Evolutionary conservation across 1,284 basidiomycete species (phyloP).

Genomic region (Xerocomus nothofagi): DNA sequence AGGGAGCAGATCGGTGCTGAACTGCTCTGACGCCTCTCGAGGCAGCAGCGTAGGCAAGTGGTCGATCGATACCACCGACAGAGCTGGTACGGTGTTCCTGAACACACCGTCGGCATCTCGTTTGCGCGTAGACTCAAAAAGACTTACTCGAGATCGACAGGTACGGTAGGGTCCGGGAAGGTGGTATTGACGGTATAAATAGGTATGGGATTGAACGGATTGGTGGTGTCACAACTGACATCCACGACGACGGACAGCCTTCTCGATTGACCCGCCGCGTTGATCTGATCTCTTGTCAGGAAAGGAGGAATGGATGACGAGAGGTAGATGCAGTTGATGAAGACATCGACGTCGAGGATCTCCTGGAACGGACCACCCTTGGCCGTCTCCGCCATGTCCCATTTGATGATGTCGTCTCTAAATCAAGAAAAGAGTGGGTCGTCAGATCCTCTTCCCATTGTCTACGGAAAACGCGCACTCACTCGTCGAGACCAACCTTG

Average conservation of each 20-base stretch:
- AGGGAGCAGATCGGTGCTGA: slow-evolving; percentile 88
- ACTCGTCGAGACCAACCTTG: slow-evolving; percentile 93
- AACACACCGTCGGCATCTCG: slow-evolving; percentile 5
- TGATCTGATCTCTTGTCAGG: slow-evolving; percentile 75
- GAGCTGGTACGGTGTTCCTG: slow-evolving; percentile 58
- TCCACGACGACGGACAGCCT: slow-evolving; percentile 89
- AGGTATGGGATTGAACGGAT: slow-evolving; percentile 98
- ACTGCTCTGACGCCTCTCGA: slow-evolving; percentile 96
- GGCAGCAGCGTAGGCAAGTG: slow-evolving; percentile 96
- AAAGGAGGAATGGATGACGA: slow-evolving; percentile 89
- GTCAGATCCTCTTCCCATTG: not conserved
- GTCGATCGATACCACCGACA: slow-evolving; percentile 96
- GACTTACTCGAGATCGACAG: slow-evolving; percentile 77
- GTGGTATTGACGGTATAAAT: slow-evolving; percentile 97
- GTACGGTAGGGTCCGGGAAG: slow-evolving; percentile 91
- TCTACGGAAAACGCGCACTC: slow-evolving; percentile 32
- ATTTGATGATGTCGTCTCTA: slow-evolving; percentile 94
- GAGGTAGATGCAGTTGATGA: slow-evolving; percentile 99
- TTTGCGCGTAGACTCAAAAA: not conserved
- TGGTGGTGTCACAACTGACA: slow-evolving; percentile 99
- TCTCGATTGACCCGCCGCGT: slow-evolving; percentile 67
- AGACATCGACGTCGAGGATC: slow-evolving; percentile 96
- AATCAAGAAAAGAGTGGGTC: not conserved
- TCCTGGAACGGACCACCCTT: slow-evolving; percentile 97
- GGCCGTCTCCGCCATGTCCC: slow-evolving; percentile 97